These are phyloP conservation scores for Fusarium sp. DNA, from an alignment of 2,329 filamentous ascomycete genomes.

Conservation along the genomic window DNA sequence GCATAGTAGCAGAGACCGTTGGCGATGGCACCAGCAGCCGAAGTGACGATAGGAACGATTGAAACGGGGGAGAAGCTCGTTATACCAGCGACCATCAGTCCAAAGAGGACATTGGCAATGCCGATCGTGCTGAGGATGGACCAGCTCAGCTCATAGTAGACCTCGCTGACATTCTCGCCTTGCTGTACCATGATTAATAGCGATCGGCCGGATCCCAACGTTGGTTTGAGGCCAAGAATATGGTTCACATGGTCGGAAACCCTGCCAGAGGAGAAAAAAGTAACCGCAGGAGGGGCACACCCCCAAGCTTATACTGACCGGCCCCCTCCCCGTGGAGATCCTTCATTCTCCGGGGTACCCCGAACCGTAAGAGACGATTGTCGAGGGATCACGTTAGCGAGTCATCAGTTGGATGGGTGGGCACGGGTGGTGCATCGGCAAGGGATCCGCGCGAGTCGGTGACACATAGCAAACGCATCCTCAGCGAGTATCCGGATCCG, in stretches of 20 bases:
- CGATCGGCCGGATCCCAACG: not conserved
- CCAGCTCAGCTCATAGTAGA: constrained; percentile 59
- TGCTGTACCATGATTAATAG: constrained; percentile 16
- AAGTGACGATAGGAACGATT: constrained; percentile 55
- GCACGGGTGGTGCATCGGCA: not conserved
- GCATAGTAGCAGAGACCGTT: constrained; percentile 59
- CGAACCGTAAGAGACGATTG: not conserved
- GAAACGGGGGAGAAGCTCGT: constrained; percentile 54
- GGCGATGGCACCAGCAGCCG: constrained; percentile 53
- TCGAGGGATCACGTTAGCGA: not conserved
- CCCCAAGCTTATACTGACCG: not conserved
- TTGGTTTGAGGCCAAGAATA: not conserved
- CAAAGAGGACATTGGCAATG: constrained; percentile 54
- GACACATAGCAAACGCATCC: not conserved
- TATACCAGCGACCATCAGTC: constrained; percentile 54
- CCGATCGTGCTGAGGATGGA: constrained; percentile 59
- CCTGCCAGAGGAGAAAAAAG: not conserved
- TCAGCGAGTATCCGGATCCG: not conserved
- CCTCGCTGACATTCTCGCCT: not conserved
- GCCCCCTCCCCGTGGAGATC: not conserved
- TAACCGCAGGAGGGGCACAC: not conserved
- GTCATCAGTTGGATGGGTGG: not conserved
- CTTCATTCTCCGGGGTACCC: constrained; percentile 9
- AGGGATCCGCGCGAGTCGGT: not conserved
- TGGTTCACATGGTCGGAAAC: not conserved